Percentiles rank a stretch among this genome's conserved stretches.
These are phyloP conservation scores for Fistulina hepatica DNA, from an alignment of 1,284 basidiomycete genomes.

Conservation along the genomic window DNA sequence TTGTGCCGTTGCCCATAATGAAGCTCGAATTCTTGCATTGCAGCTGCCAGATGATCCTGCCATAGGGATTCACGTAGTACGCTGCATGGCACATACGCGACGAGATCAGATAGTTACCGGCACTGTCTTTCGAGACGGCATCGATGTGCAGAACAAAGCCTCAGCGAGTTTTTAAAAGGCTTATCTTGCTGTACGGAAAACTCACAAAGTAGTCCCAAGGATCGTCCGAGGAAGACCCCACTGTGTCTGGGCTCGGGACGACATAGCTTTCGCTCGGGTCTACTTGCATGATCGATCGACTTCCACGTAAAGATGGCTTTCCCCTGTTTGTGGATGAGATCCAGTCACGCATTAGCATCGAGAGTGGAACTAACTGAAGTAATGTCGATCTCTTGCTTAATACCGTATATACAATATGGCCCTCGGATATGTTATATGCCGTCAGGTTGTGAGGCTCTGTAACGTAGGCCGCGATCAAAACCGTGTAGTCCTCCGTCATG, in stretches of 20 bases:
- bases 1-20: slow-evolving; percentile 5
- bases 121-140: slow-evolving; percentile 10
- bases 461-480: background rate
- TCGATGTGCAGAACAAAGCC: slow-evolving; percentile 2
- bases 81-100: slow-evolving; percentile 8
- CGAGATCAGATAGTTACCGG: slow-evolving; percentile 10
- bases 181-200: slow-evolving; percentile 7
- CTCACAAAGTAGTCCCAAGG: slow-evolving; percentile 1
- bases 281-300: slow-evolving; percentile 9
- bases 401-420: slow-evolving; percentile 8
- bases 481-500: background rate
- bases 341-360: background rate
- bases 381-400: slow-evolving; percentile 12
- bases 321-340: background rate
- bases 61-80: slow-evolving; percentile 8
- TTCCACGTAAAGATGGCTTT: slow-evolving; percentile 9
- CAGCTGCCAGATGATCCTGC: slow-evolving; percentile 15
- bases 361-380: background rate
- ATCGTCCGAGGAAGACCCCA: background rate
- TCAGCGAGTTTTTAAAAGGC: background rate
- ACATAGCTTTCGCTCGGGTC: slow-evolving; percentile 1
- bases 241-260: slow-evolving; percentile 1
- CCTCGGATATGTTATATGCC: slow-evolving; percentile 6
- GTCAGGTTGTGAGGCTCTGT: slow-evolving; percentile 2
- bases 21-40: slow-evolving; percentile 13